These are phyloP conservation scores for Apiospora malaysiana DNA, from an alignment of 2,329 filamentous ascomycete genomes.

Conservation along the genomic window DNA sequence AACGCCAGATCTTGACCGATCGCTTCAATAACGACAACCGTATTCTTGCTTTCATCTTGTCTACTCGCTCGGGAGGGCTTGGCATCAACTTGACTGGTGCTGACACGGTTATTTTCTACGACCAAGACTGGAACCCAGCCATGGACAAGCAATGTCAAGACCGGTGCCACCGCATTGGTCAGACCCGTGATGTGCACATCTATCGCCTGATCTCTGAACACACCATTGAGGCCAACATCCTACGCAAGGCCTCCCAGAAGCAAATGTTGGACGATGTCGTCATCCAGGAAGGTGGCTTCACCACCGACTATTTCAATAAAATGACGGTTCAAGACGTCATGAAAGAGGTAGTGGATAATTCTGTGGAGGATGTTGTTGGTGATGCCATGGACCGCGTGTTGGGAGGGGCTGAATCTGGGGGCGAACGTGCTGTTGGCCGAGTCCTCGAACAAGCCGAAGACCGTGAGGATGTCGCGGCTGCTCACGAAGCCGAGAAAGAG, in stretches of 20 bases:
- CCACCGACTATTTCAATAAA: slow-evolving; percentile 92
- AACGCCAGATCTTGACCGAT: slow-evolving; percentile 92
- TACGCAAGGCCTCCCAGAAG: slow-evolving; percentile 96
- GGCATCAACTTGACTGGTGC: slow-evolving; percentile 97
- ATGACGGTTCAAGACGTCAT: slow-evolving; percentile 73
- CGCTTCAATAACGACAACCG: slow-evolving; percentile 94
- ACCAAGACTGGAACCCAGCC: slow-evolving; percentile 98
- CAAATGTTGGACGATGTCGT: slow-evolving; percentile 97
- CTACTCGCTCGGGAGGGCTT: slow-evolving; percentile 89
- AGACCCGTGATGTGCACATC: slow-evolving; percentile 97
- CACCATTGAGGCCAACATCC: slow-evolving; percentile 97
- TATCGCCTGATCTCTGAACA: slow-evolving; percentile 93
- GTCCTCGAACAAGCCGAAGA: slow-evolving; percentile 92
- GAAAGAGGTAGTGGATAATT: slow-evolving; percentile 62
- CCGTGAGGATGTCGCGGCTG: slow-evolving; percentile 86
- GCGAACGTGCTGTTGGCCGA: slow-evolving; percentile 67
- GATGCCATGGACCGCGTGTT: slow-evolving; percentile 85
- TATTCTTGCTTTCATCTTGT: slow-evolving; percentile 94
- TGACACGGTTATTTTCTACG: slow-evolving; percentile 98
- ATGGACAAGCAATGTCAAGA: slow-evolving; percentile 99
- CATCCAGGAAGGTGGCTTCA: slow-evolving; percentile 97
- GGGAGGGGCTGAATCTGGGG: slow-evolving; percentile 66
- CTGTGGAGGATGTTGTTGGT: slow-evolving; percentile 50
- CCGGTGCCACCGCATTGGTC: slow-evolving; percentile 93
- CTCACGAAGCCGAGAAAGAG: slow-evolving; percentile 86